Conservation (phyloP, 78 protist genomes). For the Dictyostelium firmibasis region DNA sequence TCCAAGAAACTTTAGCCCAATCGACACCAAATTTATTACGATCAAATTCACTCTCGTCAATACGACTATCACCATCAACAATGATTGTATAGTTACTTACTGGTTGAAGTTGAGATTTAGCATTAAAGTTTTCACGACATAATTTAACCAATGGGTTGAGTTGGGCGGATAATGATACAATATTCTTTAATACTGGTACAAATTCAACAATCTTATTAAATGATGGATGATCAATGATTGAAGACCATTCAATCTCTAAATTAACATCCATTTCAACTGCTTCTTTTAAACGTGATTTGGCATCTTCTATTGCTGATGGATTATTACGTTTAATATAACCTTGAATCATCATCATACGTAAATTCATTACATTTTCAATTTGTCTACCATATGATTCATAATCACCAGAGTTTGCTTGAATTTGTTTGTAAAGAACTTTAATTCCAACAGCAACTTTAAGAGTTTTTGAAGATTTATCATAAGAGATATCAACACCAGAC, state of each 20-base stretch:
- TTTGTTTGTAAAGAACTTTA: background rate
- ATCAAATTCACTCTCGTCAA: conserved; percentile 50
- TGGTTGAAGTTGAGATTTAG: conserved; percentile 6
- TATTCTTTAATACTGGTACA: conserved; percentile 5
- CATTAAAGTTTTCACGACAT: conserved; percentile 43
- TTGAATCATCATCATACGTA: background rate
- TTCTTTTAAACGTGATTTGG: background rate
- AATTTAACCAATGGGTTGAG: conserved; percentile 42
- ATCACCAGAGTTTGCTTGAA: background rate
- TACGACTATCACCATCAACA: conserved; percentile 18
- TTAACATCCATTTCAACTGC: conserved; percentile 30
- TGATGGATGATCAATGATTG: conserved; percentile 17
- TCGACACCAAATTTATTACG: conserved; percentile 72
- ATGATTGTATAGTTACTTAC: conserved; percentile 29
- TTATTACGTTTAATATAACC: conserved; percentile 52
- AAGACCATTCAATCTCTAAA: conserved; percentile 35
- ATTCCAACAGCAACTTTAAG: conserved; percentile 27
- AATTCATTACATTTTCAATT: conserved; percentile 36
- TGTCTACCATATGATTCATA: conserved; percentile 39
- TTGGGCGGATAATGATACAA: background rate
- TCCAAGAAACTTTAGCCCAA: conserved; percentile 46
- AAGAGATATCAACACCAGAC: background rate
- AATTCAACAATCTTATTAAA: background rate
- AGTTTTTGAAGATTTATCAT: background rate
- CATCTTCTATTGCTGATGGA: background rate